Conservation (phyloP, 2,329 filamentous ascomycete genomes). For the Fusarium hostae region DNA sequence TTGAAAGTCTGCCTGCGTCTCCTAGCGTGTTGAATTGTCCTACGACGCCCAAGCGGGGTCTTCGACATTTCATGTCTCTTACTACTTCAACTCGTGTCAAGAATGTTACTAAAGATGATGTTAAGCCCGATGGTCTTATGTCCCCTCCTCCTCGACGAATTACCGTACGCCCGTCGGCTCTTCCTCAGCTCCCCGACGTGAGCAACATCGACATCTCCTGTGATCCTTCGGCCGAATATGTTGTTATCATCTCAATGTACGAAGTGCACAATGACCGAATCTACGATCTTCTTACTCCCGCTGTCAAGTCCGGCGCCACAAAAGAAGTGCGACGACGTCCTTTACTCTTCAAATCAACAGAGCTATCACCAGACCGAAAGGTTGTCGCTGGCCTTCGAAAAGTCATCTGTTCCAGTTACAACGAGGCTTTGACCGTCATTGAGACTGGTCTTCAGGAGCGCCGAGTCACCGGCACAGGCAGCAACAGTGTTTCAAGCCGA, state of each 20-base stretch:
- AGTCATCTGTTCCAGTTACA: slow-evolving; percentile 82
- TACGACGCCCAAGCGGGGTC: slow-evolving; percentile 50
- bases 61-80: slow-evolving; percentile 54
- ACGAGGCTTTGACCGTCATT: slow-evolving; percentile 88
- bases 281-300: slow-evolving; percentile 85
- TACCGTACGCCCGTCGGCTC: slow-evolving; percentile 73
- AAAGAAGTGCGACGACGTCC: slow-evolving; percentile 81
- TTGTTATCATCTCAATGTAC: slow-evolving; percentile 95
- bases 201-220: slow-evolving; percentile 72
- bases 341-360: slow-evolving; percentile 91
- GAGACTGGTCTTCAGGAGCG: slow-evolving; percentile 90
- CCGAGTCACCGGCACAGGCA: slow-evolving; percentile 88
- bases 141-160: slow-evolving; percentile 68
- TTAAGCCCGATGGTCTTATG: slow-evolving; percentile 61
- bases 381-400: slow-evolving; percentile 93
- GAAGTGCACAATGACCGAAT: slow-evolving; percentile 99
- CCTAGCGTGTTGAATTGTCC: slow-evolving; percentile 46
- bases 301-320: slow-evolving; percentile 67
- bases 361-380: slow-evolving; percentile 89
- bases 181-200: slow-evolving; percentile 81
- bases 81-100: slow-evolving; percentile 60
- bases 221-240: slow-evolving; percentile 77
- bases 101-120: slow-evolving; percentile 58
- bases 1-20: slow-evolving; percentile 25
- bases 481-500: slow-evolving; percentile 90